Conservation (phyloP, 805 yeast species). For the Saccharomycopsis babjevae region DNA sequence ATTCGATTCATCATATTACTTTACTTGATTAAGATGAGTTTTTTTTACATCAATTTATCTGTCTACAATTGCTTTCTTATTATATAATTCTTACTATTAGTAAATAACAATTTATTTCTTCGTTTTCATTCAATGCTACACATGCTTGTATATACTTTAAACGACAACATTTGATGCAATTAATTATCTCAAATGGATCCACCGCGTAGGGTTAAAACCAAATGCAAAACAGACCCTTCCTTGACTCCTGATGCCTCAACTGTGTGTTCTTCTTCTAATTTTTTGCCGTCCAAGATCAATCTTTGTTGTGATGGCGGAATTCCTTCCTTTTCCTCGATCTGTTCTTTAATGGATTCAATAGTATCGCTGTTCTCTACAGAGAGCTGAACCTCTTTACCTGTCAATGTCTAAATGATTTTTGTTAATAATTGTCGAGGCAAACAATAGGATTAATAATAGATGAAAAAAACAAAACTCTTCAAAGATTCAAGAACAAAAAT, state of each 20-base stretch:
- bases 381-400: conserved; percentile 29
- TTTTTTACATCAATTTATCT: not conserved
- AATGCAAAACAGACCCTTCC: conserved; percentile 81
- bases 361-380: conserved; percentile 27
- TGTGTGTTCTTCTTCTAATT: conserved; percentile 73
- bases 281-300: conserved; percentile 81
- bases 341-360: conserved; percentile 71
- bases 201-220: conserved; percentile 89
- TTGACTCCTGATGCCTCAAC: conserved; percentile 63
- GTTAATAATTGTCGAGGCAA: not conserved
- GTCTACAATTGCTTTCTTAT: not conserved
- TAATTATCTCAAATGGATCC: conserved; percentile 32
- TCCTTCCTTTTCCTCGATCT: conserved; percentile 92
- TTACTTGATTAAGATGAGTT: not conserved
- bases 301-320: conserved; percentile 96
- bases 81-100: not conserved
- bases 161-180: not conserved
- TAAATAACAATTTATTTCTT: not conserved
- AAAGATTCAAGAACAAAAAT: not conserved
- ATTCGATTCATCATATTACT: not conserved
- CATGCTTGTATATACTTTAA: not conserved
- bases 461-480: no score
- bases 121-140: not conserved
- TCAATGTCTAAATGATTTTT: conserved; percentile 19
- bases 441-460: no score